A percentile compares a stretch with the other conserved stretches of the same genome.
Conservation (phyloP, 192 early-diverging fungal species). For the Gaertneriomyces sp. region DNA sequence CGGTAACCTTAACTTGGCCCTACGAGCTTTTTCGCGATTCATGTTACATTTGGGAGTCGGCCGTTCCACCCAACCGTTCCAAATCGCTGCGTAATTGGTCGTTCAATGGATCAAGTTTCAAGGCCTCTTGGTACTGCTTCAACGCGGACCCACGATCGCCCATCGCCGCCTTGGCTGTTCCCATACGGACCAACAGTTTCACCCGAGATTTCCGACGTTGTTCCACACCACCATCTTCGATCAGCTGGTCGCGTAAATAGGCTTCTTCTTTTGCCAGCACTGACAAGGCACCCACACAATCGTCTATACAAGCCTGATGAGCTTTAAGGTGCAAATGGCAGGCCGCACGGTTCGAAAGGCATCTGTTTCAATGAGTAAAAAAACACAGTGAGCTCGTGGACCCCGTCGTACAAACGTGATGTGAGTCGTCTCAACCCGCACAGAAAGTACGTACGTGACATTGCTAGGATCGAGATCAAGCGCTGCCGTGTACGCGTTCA, state of each 20-base stretch:
- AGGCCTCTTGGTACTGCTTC: conserved; percentile 56
- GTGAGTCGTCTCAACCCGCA: not conserved
- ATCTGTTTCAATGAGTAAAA: conserved; percentile 17
- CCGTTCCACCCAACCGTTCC: not conserved
- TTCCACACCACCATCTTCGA: conserved; percentile 49
- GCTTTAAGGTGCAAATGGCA: conserved; percentile 59
- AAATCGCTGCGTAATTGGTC: conserved; percentile 33
- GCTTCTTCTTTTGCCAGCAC: conserved; percentile 37
- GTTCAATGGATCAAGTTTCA: conserved; percentile 57
- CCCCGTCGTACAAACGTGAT: too few species aligned
- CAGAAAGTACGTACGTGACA: conserved; percentile 41
- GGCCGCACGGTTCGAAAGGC: conserved; percentile 65
- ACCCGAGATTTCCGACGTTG: conserved; percentile 15
- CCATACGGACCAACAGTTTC: conserved; percentile 68
- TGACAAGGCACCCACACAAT: conserved; percentile 60
- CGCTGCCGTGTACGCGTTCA: conserved; percentile 68
- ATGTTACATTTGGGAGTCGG: not conserved
- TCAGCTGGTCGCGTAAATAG: conserved; percentile 19
- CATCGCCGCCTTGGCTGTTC: conserved; percentile 58
- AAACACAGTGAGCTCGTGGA: not conserved
- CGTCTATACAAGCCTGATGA: conserved; percentile 53
- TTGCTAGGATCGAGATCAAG: conserved; percentile 62
- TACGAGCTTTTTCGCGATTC: not conserved
- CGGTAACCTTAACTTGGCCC: too few species aligned
- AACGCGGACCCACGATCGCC: conserved; percentile 54